phyloP scores from a whole-genome alignment of 768 basidiomycete species.

The Leccinum rimulosum region DNA sequence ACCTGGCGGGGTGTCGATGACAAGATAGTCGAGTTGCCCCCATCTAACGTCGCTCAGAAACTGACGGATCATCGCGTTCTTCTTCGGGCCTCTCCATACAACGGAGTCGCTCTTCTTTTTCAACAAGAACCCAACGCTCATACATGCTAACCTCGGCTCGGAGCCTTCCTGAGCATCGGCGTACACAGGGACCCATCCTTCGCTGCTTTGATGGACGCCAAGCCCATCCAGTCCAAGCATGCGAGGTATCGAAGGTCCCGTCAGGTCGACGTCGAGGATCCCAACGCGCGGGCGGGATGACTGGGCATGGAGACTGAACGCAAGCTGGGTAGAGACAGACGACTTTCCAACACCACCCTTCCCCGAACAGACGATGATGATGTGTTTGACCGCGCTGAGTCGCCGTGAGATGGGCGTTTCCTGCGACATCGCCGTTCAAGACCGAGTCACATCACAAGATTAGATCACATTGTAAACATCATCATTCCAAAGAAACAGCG shows the following conservation, averaged over 20 bases:
- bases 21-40: conserved; percentile 89
- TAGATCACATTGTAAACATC: neutral
- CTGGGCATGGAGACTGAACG: conserved; percentile 76
- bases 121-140: conserved; percentile 95
- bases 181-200: conserved; percentile 98
- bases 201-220: conserved; percentile 88
- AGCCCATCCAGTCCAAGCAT: conserved; percentile 91
- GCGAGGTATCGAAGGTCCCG: conserved; percentile 91
- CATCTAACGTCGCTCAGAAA: conserved; percentile 93
- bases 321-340: conserved; percentile 90
- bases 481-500: neutral
- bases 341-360: conserved; percentile 99
- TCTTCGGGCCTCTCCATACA: conserved; percentile 98
- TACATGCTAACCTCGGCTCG: conserved; percentile 76
- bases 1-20: conserved; percentile 98
- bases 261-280: conserved; percentile 92
- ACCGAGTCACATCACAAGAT: neutral
- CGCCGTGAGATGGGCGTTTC: conserved; percentile 69
- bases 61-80: conserved; percentile 97
- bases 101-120: conserved; percentile 90
- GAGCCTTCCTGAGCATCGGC: conserved; percentile 61
- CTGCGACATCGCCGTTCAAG: conserved; percentile 24
- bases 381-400: conserved; percentile 69
- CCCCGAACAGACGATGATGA: conserved; percentile 92
- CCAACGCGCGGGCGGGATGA: conserved; percentile 71